Evolutionary conservation across 106 monocot species (phyloP).

Genomic region (Dendrobium catenatum): DNA sequence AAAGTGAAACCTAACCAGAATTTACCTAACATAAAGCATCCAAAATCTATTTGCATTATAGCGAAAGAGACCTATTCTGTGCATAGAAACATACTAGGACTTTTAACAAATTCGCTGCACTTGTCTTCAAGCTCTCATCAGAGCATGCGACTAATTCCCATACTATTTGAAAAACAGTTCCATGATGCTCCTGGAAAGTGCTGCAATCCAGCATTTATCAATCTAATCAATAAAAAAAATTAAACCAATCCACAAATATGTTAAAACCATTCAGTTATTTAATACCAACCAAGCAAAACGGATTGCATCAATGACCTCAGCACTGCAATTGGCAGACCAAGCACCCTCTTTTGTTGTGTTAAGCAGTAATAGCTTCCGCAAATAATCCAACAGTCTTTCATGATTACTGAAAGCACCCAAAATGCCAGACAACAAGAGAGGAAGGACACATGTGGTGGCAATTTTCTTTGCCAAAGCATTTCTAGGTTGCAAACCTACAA

Average conservation of each 20-base stretch:
- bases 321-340: constrained; percentile 35
- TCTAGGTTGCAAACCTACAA: constrained; percentile 85
- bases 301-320: constrained; percentile 72
- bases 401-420: constrained; percentile 50
- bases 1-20: neutral
- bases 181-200: constrained; percentile 79
- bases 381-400: constrained; percentile 59
- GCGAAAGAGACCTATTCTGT: neutral
- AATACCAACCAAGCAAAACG: constrained; percentile 84
- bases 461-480: constrained; percentile 61
- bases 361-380: constrained; percentile 75
- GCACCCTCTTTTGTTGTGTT: constrained; percentile 45
- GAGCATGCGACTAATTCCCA: constrained; percentile 99
- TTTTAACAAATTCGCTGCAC: constrained; percentile 83
- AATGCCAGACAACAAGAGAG: constrained; percentile 78
- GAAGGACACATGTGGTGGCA: constrained; percentile 81
- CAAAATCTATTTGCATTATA: neutral
- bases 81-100: constrained; percentile 54
- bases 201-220: constrained; percentile 38
- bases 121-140: constrained; percentile 61
- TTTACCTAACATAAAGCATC: neutral
- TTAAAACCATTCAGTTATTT: neutral
- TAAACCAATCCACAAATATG: neutral
- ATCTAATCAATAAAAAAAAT: neutral
- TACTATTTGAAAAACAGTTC: constrained; percentile 66